Percentiles rank a stretch among this genome's conserved stretches.
Conservation (phyloP, 2,329 filamentous ascomycete species). For the Hawksworthiomyces lignivorus region DNA sequence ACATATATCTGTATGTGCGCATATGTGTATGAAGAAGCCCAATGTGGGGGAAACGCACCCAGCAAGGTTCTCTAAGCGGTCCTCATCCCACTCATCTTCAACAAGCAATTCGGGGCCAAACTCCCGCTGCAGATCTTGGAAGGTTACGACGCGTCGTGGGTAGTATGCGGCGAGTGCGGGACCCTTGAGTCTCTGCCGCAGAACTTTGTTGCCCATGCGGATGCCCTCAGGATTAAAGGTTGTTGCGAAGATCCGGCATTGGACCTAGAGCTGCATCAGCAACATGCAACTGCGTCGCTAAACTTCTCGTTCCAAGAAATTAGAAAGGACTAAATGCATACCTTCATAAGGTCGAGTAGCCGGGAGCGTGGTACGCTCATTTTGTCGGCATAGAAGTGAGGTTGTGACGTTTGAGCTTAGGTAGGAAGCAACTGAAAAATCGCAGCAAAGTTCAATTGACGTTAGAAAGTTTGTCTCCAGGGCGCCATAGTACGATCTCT, state of each 20-base stretch:
- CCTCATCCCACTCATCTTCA: conserved; percentile 69
- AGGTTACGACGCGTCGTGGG: conserved; percentile 62
- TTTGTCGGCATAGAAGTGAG: conserved; percentile 28
- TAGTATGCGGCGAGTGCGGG: conserved; percentile 82
- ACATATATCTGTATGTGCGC: too few species aligned
- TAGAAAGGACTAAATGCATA: conserved; percentile 24
- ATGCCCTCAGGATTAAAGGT: conserved; percentile 80
- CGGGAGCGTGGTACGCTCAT: conserved; percentile 57
- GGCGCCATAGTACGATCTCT: too few species aligned
- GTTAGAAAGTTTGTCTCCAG: too few species aligned
- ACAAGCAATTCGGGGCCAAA: conserved; percentile 61
- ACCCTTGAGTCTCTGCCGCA: conserved; percentile 82
- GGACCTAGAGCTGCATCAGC: conserved; percentile 49
- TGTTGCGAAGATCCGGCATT: conserved; percentile 86
- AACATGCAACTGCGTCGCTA: too few species aligned
- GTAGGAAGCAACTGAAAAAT: neutral
- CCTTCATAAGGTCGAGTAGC: conserved; percentile 71
- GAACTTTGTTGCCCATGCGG: conserved; percentile 83
- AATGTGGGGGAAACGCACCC: too few species aligned
- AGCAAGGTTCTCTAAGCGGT: conserved; percentile 68
- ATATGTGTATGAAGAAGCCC: too few species aligned
- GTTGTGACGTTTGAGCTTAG: neutral
- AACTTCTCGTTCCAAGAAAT: too few species aligned
- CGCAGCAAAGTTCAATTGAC: neutral
- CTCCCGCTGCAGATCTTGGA: conserved; percentile 64